These are phyloP conservation scores for Lodderomyces pseudojiufengensis DNA, from an alignment of 1,139 yeast genomes.

Conservation along the genomic window DNA sequence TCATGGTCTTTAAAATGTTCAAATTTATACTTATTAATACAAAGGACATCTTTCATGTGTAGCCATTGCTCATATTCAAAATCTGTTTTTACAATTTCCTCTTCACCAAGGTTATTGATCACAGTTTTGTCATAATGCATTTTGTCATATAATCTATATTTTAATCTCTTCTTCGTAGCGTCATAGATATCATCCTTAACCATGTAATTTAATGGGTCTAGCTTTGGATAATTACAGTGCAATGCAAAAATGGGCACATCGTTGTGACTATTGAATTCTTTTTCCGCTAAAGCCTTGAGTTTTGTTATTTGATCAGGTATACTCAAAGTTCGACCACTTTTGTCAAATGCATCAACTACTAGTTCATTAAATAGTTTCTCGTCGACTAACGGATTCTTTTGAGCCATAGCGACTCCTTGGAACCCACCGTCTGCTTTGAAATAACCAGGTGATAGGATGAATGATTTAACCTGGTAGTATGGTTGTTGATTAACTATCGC, in stretches of 20 bases:
- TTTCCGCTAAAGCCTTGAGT: not conserved
- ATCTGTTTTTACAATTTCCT: slow-evolving; percentile 16
- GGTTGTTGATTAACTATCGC: slow-evolving; percentile 45
- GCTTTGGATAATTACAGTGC: slow-evolving; percentile 39
- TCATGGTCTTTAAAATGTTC: slow-evolving; percentile 23
- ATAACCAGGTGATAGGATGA: slow-evolving; percentile 32
- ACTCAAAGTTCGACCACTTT: slow-evolving; percentile 3
- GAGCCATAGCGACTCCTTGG: slow-evolving; percentile 42
- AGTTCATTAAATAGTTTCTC: slow-evolving; percentile 17
- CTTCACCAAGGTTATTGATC: slow-evolving; percentile 3
- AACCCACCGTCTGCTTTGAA: slow-evolving; percentile 21
- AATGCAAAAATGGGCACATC: slow-evolving; percentile 27
- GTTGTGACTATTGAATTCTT: slow-evolving; percentile 16
- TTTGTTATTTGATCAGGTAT: slow-evolving; percentile 19
- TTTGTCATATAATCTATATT: slow-evolving; percentile 29
- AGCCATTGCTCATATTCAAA: slow-evolving; percentile 38
- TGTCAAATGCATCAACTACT: slow-evolving; percentile 8
- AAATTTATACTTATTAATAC: slow-evolving; percentile 25
- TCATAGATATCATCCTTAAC: slow-evolving; percentile 27
- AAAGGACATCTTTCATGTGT: slow-evolving; percentile 25
- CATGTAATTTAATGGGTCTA: slow-evolving; percentile 28
- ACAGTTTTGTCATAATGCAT: slow-evolving; percentile 21
- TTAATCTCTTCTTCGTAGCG: slow-evolving; percentile 21
- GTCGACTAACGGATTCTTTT: slow-evolving; percentile 33
- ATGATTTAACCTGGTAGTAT: slow-evolving; percentile 50